A percentile compares a stretch with the other conserved stretches of the same genome.
Evolutionary conservation across 768 basidiomycete species (phyloP).

Genomic region (Clavulina sp.): DNA sequence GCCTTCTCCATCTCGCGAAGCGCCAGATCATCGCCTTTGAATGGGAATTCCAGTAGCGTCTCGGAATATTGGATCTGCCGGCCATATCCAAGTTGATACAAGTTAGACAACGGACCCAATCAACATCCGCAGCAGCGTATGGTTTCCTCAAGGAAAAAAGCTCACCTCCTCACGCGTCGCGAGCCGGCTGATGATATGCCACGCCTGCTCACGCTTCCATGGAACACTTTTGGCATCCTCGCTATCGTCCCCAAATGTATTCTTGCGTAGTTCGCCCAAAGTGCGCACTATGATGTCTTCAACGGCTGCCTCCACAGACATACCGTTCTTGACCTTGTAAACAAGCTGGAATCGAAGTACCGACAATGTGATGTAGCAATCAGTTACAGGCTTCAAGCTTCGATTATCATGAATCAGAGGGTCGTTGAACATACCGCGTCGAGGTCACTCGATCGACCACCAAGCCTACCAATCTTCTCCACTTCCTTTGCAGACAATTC

Average conservation of each 20-base stretch:
- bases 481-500: slow-evolving; percentile 39
- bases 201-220: slow-evolving; percentile 81
- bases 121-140: too few species aligned
- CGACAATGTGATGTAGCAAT: background rate
- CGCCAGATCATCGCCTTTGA: slow-evolving; percentile 25
- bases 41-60: slow-evolving; percentile 53
- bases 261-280: slow-evolving; percentile 72
- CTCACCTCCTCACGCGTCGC: slow-evolving; percentile 42
- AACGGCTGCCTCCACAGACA: slow-evolving; percentile 58
- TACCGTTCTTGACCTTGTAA: slow-evolving; percentile 66
- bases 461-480: slow-evolving; percentile 58
- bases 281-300: slow-evolving; percentile 75
- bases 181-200: slow-evolving; percentile 62
- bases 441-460: slow-evolving; percentile 81
- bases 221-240: slow-evolving; percentile 70
- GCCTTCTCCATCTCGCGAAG: slow-evolving; percentile 27
- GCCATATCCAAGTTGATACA: background rate
- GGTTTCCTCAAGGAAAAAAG: too few species aligned
- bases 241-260: slow-evolving; percentile 79
- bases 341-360: slow-evolving; percentile 35
- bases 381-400: background rate
- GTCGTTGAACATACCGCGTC: slow-evolving; percentile 46
- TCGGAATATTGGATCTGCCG: slow-evolving; percentile 64
- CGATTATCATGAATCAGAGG: too few species aligned
- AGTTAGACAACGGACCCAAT: background rate